These are phyloP conservation scores for Calendula officinalis DNA, from an alignment of 129 eudicot species.

Conservation along the genomic window DNA sequence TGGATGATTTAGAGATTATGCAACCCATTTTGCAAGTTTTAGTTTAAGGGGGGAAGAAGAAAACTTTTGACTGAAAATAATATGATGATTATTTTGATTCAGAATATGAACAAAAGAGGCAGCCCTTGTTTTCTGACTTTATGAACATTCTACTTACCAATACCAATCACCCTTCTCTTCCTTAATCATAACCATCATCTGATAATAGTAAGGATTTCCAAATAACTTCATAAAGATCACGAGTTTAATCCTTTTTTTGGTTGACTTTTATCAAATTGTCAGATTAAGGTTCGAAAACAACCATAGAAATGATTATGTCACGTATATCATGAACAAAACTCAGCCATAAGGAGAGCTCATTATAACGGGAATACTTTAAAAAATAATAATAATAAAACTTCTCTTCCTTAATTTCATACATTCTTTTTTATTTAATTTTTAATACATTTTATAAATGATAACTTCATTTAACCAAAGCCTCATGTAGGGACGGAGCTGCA, in stretches of 20 bases:
- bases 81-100: conserved; percentile 2
- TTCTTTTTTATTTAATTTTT: too few species aligned
- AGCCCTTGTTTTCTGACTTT: conserved; percentile 16
- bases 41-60: background rate
- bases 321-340: too few species aligned
- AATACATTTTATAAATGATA: background rate
- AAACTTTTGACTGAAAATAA: background rate
- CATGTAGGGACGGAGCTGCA: background rate
- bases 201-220: too few species aligned
- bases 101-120: conserved; percentile 3
- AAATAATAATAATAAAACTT: too few species aligned
- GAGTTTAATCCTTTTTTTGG: too few species aligned
- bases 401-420: too few species aligned
- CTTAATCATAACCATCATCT: background rate
- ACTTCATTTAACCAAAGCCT: background rate
- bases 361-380: too few species aligned
- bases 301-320: too few species aligned
- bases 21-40: conserved; percentile 23
- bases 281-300: too few species aligned
- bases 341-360: too few species aligned
- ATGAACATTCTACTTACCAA: conserved; percentile 7
- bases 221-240: too few species aligned
- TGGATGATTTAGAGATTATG: conserved; percentile 17
- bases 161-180: conserved; percentile 3
- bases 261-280: too few species aligned